Conservation (phyloP, 352 stramenopile genomes). For the Phytophthora capsici region DNA sequence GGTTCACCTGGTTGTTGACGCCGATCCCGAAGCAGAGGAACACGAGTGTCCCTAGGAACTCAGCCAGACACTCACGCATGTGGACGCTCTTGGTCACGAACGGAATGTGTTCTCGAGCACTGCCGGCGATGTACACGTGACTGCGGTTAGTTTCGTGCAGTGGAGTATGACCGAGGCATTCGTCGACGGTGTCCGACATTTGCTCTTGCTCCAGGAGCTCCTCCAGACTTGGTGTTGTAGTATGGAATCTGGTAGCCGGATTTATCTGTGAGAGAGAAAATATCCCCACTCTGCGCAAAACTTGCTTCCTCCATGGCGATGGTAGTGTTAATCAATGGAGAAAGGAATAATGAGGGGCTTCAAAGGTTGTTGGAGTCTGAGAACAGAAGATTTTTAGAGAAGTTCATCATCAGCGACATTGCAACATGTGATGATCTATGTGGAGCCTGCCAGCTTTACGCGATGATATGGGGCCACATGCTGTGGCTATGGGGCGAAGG, state of each 20-base stretch:
- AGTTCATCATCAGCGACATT: constrained; percentile 14
- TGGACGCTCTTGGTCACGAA: constrained; percentile 43
- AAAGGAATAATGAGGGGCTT: constrained; percentile 19
- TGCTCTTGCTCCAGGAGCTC: background rate
- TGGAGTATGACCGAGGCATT: constrained; percentile 21
- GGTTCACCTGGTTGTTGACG: constrained; percentile 55
- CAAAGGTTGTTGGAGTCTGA: constrained; percentile 1
- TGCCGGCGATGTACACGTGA: constrained; percentile 9
- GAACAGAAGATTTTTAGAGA: constrained; percentile 2
- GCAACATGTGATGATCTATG: constrained; percentile 22
- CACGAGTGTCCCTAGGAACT: constrained; percentile 60
- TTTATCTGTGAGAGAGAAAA: constrained; percentile 40
- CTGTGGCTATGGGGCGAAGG: too few species aligned
- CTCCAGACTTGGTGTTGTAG: constrained; percentile 13
- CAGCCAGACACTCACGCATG: constrained; percentile 56
- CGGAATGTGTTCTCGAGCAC: constrained; percentile 26
- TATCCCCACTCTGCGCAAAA: constrained; percentile 29
- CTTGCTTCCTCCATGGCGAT: constrained; percentile 30
- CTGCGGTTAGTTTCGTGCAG: constrained; percentile 41
- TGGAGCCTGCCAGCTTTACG: constrained; percentile 7
- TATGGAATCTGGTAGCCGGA: constrained; percentile 30
- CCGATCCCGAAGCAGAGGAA: constrained; percentile 58
- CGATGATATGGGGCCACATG: constrained; percentile 23
- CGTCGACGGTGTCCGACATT: constrained; percentile 12
- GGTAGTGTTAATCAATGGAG: background rate